Evolutionary conservation across 495 filamentous ascomycete genomes (phyloP).

Genomic region (Penicillium taxi): DNA sequence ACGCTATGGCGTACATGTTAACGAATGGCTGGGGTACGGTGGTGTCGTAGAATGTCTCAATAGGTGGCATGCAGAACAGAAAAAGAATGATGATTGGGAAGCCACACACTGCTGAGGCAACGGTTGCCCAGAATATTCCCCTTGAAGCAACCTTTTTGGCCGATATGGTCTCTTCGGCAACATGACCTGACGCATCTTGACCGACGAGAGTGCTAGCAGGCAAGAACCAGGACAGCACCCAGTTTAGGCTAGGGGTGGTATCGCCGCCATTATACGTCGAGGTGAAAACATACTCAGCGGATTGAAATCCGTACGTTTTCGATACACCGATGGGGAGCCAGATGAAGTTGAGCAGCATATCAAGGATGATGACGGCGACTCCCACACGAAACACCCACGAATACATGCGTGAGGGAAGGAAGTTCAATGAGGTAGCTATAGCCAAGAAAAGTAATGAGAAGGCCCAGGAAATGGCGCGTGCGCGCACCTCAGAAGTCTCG

Average conservation of each 20-base stretch:
- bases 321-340: conserved; percentile 30
- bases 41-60: conserved; percentile 25
- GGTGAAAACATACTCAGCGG: conserved; percentile 28
- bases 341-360: conserved; percentile 32
- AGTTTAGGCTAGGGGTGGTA: conserved; percentile 24
- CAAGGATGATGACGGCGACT: conserved; percentile 26
- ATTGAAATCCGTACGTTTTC: conserved; percentile 27
- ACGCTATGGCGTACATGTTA: conserved; percentile 28
- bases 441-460: conserved; percentile 27
- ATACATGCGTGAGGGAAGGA: conserved; percentile 26
- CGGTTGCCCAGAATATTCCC: conserved; percentile 31
- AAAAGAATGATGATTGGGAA: conserved; percentile 32
- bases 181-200: conserved; percentile 30
- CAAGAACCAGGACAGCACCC: conserved; percentile 31
- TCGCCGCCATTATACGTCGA: conserved; percentile 28
- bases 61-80: conserved; percentile 30
- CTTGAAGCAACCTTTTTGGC: conserved; percentile 32
- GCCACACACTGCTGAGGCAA: conserved; percentile 27
- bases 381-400: conserved; percentile 30
- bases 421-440: conserved; percentile 26
- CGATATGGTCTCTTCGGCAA: conserved; percentile 29
- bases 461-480: conserved; percentile 26
- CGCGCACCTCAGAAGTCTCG: conserved; percentile 23
- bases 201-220: conserved; percentile 27
- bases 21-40: conserved; percentile 32